A percentile compares a stretch with the other conserved stretches of the same genome.
Evolutionary conservation across 2,329 filamentous ascomycete species (phyloP).

Genomic region (Monosporascus sp.): DNA sequence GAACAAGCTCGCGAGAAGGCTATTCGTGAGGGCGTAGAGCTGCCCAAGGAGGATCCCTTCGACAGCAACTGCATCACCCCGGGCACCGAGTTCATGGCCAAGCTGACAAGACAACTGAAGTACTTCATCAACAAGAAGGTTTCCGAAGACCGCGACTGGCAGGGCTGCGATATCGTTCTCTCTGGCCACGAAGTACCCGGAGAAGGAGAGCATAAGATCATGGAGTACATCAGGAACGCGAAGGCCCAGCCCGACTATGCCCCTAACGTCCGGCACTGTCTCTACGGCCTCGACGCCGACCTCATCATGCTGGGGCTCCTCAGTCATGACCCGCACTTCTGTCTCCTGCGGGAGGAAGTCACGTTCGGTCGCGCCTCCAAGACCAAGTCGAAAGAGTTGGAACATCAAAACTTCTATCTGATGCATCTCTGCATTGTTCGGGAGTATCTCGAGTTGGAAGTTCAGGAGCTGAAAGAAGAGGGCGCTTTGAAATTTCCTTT

Average conservation of each 20-base stretch:
- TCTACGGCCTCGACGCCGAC: conserved; percentile 96
- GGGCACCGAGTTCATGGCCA: conserved; percentile 96
- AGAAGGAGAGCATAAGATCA: conserved; percentile 99
- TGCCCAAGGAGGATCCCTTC: conserved; percentile 93
- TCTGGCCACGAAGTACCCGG: conserved; percentile 97
- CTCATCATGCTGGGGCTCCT: conserved; percentile 97
- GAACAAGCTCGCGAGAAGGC: conserved; percentile 91
- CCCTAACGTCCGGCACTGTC: conserved; percentile 88
- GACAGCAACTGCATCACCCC: conserved; percentile 99
- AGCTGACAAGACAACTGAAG: conserved; percentile 85
- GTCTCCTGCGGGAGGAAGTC: conserved; percentile 91
- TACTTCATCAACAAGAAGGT: conserved; percentile 99
- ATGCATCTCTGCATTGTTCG: conserved; percentile 96
- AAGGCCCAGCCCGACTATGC: conserved; percentile 94
- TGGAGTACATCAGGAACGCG: conserved; percentile 98
- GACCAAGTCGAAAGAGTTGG: conserved; percentile 88
- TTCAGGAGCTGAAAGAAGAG: conserved; percentile 79
- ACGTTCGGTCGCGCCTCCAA: conserved; percentile 88
- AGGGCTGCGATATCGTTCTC: conserved; percentile 90
- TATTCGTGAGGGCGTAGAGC: conserved; percentile 77
- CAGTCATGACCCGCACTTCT: conserved; percentile 98
- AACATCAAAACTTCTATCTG: conserved; percentile 98
- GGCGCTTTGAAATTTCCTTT: conserved; percentile 71
- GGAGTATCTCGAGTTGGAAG: conserved; percentile 94
- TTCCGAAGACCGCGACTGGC: conserved; percentile 94